phyloP scores from a whole-genome alignment of 345 rosid species.

The Aethionema arabicum region DNA sequence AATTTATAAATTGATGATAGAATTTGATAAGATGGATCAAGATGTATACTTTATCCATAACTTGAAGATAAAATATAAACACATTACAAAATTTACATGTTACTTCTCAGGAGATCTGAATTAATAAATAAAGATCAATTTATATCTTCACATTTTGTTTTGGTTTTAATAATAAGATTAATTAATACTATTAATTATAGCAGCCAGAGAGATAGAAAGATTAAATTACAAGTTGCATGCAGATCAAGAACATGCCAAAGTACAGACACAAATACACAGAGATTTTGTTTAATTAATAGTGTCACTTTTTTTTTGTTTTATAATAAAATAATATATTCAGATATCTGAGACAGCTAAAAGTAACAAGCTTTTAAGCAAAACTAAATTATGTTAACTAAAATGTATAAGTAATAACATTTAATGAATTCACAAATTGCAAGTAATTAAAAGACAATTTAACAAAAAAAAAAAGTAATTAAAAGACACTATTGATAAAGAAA shows the following conservation, averaged over 20 bases:
- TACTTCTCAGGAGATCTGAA: neutral
- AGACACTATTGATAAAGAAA: neutral
- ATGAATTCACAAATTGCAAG: no score
- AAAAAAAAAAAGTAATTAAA: no score
- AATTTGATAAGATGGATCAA: no score
- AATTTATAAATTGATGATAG: no score
- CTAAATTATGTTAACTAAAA: neutral
- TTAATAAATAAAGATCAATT: neutral
- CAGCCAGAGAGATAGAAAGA: constrained; percentile 13
- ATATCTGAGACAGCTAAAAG: constrained; percentile 27
- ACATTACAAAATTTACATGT: no score
- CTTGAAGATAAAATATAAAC: no score
- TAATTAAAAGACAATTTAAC: neutral
- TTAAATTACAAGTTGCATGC: constrained; percentile 31
- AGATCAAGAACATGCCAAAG: constrained; percentile 35
- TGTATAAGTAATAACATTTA: neutral
- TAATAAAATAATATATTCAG: constrained; percentile 29
- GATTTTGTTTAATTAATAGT: constrained; percentile 13
- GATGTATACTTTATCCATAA: no score
- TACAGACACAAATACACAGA: neutral
- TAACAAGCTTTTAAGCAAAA: constrained; percentile 7
- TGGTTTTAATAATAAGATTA: constrained; percentile 6
- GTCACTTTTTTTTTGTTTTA: constrained; percentile 1
- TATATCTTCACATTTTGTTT: neutral
- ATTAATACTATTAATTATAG: neutral